phyloP scores from a whole-genome alignment of 805 yeast genomes.

The Candida vartiovaarae region DNA sequence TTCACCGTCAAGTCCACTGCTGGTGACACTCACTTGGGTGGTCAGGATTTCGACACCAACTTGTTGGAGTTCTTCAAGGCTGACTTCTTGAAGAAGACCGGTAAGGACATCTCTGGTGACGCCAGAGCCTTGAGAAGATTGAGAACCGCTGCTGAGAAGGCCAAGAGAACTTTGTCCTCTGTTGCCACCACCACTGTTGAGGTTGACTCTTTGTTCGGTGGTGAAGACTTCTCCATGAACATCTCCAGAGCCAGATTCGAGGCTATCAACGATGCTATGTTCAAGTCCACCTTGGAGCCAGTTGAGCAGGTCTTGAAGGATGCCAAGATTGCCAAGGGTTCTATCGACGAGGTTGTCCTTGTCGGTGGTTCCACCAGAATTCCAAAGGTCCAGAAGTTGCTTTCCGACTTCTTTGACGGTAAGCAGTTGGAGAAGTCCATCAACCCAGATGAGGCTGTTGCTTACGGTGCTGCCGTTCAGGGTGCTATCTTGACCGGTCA shows the following conservation, averaged over 20 bases:
- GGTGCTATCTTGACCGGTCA: conserved; percentile 97
- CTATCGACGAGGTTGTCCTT: conserved; percentile 88
- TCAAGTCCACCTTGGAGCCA: conserved; percentile 91
- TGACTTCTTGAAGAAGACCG: conserved; percentile 94
- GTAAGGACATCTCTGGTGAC: conserved; percentile 81
- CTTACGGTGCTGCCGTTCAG: conserved; percentile 99
- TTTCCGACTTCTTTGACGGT: conserved; percentile 93
- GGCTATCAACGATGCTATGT: conserved; percentile 87
- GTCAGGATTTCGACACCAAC: conserved; percentile 98
- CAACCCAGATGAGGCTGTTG: conserved; percentile 99
- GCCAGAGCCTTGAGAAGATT: conserved; percentile 97
- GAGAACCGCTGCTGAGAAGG: conserved; percentile 98
- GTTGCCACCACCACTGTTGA: conserved; percentile 94
- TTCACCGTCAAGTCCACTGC: conserved; percentile 97
- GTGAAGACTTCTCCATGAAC: conserved; percentile 91
- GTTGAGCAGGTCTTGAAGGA: conserved; percentile 94
- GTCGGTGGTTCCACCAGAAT: conserved; percentile 99
- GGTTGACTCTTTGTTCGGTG: conserved; percentile 91
- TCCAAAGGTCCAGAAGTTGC: conserved; percentile 94
- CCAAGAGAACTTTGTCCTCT: conserved; percentile 96
- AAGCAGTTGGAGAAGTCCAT: conserved; percentile 94
- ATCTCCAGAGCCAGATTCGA: conserved; percentile 98
- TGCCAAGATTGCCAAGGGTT: conserved; percentile 75
- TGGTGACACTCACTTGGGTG: conserved; percentile 99
- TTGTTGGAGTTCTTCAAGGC: conserved; percentile 86